A percentile compares a stretch with the other conserved stretches of the same genome.
phyloP scores from a whole-genome alignment of 73 alveolate genomes.

The Paramecium sonneborni region DNA sequence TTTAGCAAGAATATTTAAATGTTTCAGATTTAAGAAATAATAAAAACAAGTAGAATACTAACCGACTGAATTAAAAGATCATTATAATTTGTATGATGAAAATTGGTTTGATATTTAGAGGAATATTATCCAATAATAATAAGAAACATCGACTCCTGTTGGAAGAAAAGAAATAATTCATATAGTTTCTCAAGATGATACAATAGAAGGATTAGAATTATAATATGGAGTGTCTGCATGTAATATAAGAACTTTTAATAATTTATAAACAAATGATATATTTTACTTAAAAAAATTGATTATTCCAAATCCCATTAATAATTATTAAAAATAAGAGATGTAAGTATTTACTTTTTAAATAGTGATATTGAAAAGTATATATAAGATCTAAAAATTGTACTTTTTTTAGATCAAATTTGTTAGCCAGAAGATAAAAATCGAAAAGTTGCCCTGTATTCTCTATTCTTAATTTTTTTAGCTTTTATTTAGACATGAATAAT shows the following conservation, averaged over 20 bases:
- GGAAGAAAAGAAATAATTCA: not conserved
- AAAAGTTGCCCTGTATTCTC: slow-evolving; percentile 8
- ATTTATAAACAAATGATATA: slow-evolving; percentile 29
- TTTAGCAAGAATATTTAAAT: not conserved
- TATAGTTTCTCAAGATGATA: slow-evolving; percentile 1
- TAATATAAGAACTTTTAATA: not conserved
- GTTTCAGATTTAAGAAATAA: not conserved
- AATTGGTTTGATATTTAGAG: not conserved
- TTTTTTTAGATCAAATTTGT: not conserved
- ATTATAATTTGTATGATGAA: slow-evolving; percentile 11
- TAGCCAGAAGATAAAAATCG: slow-evolving; percentile 35
- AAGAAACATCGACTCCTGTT: not conserved
- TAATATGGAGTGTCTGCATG: slow-evolving; percentile 49
- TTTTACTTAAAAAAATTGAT: not conserved
- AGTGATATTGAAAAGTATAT: not conserved
- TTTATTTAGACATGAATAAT: not conserved
- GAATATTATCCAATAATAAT: not conserved
- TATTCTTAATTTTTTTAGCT: not conserved
- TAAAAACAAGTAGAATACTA: not conserved
- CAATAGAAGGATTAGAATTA: slow-evolving; percentile 37
- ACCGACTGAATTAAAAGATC: slow-evolving; percentile 19
- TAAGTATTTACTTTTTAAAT: not conserved
- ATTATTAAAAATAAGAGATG: slow-evolving; percentile 30
- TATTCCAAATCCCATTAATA: slow-evolving; percentile 1
- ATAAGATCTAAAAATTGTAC: not conserved